Evolutionary conservation across 352 stramenopile species (phyloP), one percentile per base, ranked within the genome.

Genomic region (Phytophthora citrophthora): DNA sequence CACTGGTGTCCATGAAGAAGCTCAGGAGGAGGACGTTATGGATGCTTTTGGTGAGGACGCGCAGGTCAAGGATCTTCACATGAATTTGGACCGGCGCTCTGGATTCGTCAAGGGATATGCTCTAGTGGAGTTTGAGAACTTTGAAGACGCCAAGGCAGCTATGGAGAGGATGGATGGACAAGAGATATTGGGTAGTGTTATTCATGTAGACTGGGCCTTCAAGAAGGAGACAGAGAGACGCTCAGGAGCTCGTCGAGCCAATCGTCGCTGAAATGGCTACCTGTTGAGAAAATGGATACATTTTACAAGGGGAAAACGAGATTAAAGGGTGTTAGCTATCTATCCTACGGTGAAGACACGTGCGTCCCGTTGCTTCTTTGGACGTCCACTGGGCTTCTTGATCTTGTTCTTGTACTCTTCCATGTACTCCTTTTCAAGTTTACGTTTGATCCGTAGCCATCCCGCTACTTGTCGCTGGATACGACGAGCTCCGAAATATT

Each of bases 101-200:
- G 96, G 97, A 36, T 98, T 98, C 69, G 91, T 98, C 36, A 99
- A 98, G 74, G 93, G 95, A 23, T 99, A 99, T 72, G 94, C 94
- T 40, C 80, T 99, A 16, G 83, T 99, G 34, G 94, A 98, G 72
- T 99, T 97, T 52, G 89, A 91, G 55, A 77, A 91, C 11, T 96
- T 95, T 57, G 84, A 96, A n/a, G 91, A 94, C 51, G 94, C 94
- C 13, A 89, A 96, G 64, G 75, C 87, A 34, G 92, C 94, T 10
- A 98, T 97, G 70, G 83, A 91, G 50, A 89, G 93, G 43, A 90
- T 99, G 82, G 93, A 99, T 66, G 93, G 90, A 16, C 79, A 90
- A 48, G 82, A 97, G 61, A 79, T 99, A 27, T 65, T 99, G 18
- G 94, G 89, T 44, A 86, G 89, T 53, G 88, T 73, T 39, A 88